Base-by-base conservation (phyloP, 495 filamentous ascomycete species). In the Penicillium goetzii region DNA sequence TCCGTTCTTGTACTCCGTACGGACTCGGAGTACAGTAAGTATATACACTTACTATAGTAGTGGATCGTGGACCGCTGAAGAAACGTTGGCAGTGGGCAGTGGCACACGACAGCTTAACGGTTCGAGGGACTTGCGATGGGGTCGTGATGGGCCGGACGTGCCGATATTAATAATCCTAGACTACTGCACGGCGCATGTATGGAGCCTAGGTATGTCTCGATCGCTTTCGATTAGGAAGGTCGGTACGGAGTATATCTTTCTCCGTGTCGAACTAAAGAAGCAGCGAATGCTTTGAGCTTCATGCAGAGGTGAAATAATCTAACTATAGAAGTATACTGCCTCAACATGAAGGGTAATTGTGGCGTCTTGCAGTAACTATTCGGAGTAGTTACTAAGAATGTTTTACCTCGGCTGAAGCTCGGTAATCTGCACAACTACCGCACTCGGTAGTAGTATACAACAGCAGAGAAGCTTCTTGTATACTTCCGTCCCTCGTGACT, bases 51-150 rank as follows among this genome's bases (percentile, higher is more conserved):
- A 43, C 19, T 11, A 8, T 21, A 11, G 1, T 21, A 23, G 17
- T n/a, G 1, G 17, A 14, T 17, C 17, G 19, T 47, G 43, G 43
- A 12, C 43, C 19, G n/a, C 51, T 55, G 52, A 19, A 55, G n/a
- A 55, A 55, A 17, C 30, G 30, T 7, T 32, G 30, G 30, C 9
- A 32, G 30, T 7, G 9, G 30, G 30, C 25, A 59, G 21, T 49
- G 56, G 60, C 65, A 68, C 61, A 61, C 65, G 65, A 64, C 58
- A 64, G 58, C 47, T 59, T 54, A 64, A 67, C 65, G 61, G 61
- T 26, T 60, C 25, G 21, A 28, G 45, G 32, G 14, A 33, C 10
- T 32, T 17, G 12, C 51, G 30, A 54, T 54, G 51, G 51, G 10
- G 26, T 58, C 45, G 14, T 28, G 25, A 53, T 57, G 47, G 63